Evolutionary conservation across 352 stramenopile species (phyloP), one percentile per base, ranked within the genome.

Genomic region (Phytophthora palmivora): DNA sequence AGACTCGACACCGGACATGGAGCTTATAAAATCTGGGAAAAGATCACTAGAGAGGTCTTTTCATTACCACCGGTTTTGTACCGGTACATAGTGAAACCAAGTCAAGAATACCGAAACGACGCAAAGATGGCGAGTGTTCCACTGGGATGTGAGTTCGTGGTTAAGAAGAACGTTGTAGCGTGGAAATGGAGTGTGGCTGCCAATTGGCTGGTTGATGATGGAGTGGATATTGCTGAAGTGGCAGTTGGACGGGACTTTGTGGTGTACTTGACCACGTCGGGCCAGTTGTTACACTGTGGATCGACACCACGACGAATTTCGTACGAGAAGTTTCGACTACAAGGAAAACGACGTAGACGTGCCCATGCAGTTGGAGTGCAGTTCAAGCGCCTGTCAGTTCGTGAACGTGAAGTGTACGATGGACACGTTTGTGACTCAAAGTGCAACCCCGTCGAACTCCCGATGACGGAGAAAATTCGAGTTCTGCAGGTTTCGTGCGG

Each of bases 401-500:
- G 38, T 7, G 54, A 64, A 7, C 32, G 44, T 5, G 38, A 65
- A 28, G 6, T 36, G 28, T 46, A 63, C 12, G 18, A 39, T 42
- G 56, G 63, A 6, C 63, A 71, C 37, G n/a, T 16, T 16, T 77
- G 54, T 21, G 42, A 44, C 45, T 68, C 24, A 11, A 41, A 11
- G 15, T 67, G 66, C 16, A 58, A 24, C 10, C 50, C 46, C 14
- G 16, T 59, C 10, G 19, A 50, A 46, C 15, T 64, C 10, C 18
- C 26, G 12, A 44, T 71, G 12, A 22, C 42, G 10, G 45, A 33
- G 37, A 47, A 45, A 36, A 34, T 62, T 41, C 45, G 45, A 19
- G 59, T 83, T 1, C 54, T 15, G 5, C 74, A 83, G 21, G 21
- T 83, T 15, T 65, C 76, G 14, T 85, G 73, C 18, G 76, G 73